A percentile compares a stretch with the other conserved stretches of the same genome.
Conservation (phyloP, 495 filamentous ascomycete genomes). For the Xanthoparmelia taractica region DNA sequence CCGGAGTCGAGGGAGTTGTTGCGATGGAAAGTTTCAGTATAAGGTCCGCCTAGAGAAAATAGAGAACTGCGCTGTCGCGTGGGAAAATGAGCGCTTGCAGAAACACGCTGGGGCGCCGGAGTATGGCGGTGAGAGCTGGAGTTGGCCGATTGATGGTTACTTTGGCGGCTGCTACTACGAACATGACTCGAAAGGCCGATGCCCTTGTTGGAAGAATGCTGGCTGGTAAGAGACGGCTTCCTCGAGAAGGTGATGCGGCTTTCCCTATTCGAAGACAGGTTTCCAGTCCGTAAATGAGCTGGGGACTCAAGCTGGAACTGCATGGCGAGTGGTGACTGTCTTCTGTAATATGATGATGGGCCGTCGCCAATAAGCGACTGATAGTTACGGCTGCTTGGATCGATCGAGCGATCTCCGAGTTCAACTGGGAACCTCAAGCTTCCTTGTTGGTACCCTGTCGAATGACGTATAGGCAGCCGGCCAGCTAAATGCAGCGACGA, state of each 20-base stretch:
- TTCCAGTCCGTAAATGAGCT: neutral
- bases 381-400: slow-evolving; percentile 3
- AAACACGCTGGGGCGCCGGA: neutral
- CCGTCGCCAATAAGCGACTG: neutral
- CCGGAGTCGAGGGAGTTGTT: slow-evolving; percentile 3
- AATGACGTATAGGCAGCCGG: neutral
- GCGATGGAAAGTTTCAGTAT: neutral
- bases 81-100: neutral
- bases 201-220: neutral
- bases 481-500: neutral
- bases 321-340: neutral
- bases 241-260: neutral
- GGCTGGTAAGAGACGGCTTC: neutral
- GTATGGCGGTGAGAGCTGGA: neutral
- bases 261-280: neutral
- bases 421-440: neutral
- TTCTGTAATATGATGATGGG: neutral
- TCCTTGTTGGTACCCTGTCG: neutral
- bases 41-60: neutral
- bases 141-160: neutral
- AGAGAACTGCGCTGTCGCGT: neutral
- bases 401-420: neutral
- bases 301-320: neutral
- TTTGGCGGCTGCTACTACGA: slow-evolving; percentile 9
- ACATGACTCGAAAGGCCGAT: slow-evolving; percentile 9